Base-by-base conservation (phyloP, 164 flowering plant species). In the Euptelea pleiosperma region DNA sequence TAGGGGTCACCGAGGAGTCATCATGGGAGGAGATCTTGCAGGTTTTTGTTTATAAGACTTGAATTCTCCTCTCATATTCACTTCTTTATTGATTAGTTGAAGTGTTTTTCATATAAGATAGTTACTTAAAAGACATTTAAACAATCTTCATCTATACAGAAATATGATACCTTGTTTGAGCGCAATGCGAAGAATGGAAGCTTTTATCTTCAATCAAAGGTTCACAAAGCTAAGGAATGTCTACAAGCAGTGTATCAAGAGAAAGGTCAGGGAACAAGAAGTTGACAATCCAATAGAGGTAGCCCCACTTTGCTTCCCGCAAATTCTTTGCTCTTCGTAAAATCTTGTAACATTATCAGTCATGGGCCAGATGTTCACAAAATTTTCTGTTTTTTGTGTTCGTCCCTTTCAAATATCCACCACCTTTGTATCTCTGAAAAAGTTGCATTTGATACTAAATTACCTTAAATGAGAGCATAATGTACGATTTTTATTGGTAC, bases 141-240 rank as follows among this genome's bases (percentile, higher is more conserved):
- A n/a, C n/a, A 30, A 28, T 43, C 35, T 5, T 7, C 30, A 6
- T 40, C 3, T 11, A 10, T 76, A 77, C 70, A 81, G 85, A 80
- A 73, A 40, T 83, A 80, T 33, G 78, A 80, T 54, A 46, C 12
- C 12, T 56, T 83, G 61, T 83, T 83, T 44, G 80, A 83, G 66
- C 49, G 52, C 41, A 83, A 79, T 67, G 77, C 81, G 0, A 68
- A 73, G 61, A 70, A 43, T 55, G 83, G 88, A 46, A 80, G 83
- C 63, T 83, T 83, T 66, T 81, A 81, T 57, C 75, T 83, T 4
- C 85, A 83, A 36, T 83, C 83, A 19, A 83, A 83, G 62, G 85
- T 83, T 52, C 88, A 81, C 51, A 68, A 72, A 40, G 88, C 85
- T 12, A 83, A 83, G 59, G 88, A 83, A 68, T 80, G 85, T 47